Base-by-base conservation (phyloP, 2,329 filamentous ascomycete genomes). In the Zymoseptoria pseudotritici region DNA sequence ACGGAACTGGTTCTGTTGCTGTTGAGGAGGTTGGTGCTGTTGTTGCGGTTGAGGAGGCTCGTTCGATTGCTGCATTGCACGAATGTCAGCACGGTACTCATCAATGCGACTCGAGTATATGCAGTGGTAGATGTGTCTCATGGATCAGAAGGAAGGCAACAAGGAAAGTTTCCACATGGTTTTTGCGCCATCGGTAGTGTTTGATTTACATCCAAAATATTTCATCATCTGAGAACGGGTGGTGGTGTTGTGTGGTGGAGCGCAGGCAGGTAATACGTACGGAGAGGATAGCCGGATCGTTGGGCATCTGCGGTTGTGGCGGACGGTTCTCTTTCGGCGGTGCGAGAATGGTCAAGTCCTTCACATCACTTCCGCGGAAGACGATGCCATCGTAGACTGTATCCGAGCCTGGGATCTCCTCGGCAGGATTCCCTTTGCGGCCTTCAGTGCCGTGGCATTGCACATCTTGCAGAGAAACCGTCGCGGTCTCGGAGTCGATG, bases 91-190 rank as follows among this genome's bases (percentile, higher is more conserved):
- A 53, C n/a, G 13, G 21, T 17, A 11, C 13, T 7, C 3, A 17
- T 46, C 36, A 21, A 20, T 19, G 50, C 46, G 54, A 57, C 55
- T 63, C 53, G 53, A 58, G 31, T n/a, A 10, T 46, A 2, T 61
- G 53, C 29, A 55, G 19, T 58, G 59, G 21, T 36, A 59, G 54
- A 54, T 36, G 51, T 13, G 36, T 56, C 56, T 29, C 56, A 52
- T 57, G 58, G 63, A 69, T 96, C 91, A 97, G 91, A 96, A 97
- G 92, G 92, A 97, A 97, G 92, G 91, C 92, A 97, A 96, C 92
- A 68, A 68, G 91, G 92, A 96, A 87, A 89, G 87, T 85, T 79
- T 96, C 92, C 87, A 96, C 92, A 96, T 80, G 83, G 83, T 81
- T 88, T 81, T 91, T 96, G 91, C 91, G 91, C 91, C 89, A 88